Base-by-base conservation (phyloP, 176 grass and related monocot species). In the Oropetium thomaeum region DNA sequence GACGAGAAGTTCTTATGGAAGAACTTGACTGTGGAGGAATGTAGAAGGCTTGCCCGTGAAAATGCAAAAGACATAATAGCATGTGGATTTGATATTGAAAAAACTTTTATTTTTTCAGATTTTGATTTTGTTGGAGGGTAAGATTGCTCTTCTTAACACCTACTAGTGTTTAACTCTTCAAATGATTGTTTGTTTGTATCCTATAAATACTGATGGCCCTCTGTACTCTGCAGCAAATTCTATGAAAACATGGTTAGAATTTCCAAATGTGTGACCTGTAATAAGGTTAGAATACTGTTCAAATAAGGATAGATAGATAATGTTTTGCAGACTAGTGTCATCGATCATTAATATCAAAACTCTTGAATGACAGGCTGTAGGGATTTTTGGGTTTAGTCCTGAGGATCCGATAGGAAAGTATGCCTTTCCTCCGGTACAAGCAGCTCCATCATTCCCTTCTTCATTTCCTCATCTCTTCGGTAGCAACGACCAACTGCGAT, bases 11-110 rank as follows among this genome's bases (percentile, higher is more conserved):
- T 78, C 59, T 61, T 92, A 58, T 98, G 91, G 91, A 98, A 98
- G 69, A 85, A 91, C 57, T 73, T 98, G 44, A 86, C 91, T 26
- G 60, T 92, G 34, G 84, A 90, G 79, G 95, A 98, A 76, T 87
- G 39, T 70, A 77, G 88, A 87, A 94, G 95, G 83, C 91, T 98
- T 71, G 91, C 91, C 26, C 89, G 89, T 73, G 89, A 98, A 84
- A 98, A 98, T 84, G 91, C 91, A 20, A 98, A 98, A 78, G 95
- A 98, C 74, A 94, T 98, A 65, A 98, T 98, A 80, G 95, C 95
- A 30, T 98, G 95, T 55, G 91, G 91, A 45, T 94, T 94, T 60
- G 96, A 98, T 80, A 41, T 98, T 42, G 79, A 87, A 44, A 92
- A 79, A 81, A 98, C 96, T 35, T 98, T 98, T 20, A 92, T 99